A percentile compares a stretch with the other conserved stretches of the same genome.
Evolutionary conservation across 176 grass and related monocot species (phyloP).

Genomic region (Musa itinerans): DNA sequence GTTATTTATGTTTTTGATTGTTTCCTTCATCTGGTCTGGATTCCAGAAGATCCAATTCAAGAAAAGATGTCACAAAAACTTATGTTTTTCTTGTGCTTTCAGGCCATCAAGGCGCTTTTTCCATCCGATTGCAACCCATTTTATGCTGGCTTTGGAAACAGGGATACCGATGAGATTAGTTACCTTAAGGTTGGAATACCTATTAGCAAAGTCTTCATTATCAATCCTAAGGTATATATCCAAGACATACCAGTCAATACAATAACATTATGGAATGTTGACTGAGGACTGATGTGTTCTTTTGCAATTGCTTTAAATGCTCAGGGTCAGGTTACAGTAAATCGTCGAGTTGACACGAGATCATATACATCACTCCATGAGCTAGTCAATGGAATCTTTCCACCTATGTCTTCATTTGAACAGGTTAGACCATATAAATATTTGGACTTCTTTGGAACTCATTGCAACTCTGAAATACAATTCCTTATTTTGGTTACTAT

Average conservation of each 20-base stretch:
- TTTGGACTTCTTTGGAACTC: not conserved
- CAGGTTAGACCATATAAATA: conserved; percentile 34
- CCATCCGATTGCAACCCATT: conserved; percentile 82
- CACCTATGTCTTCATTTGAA: conserved; percentile 53
- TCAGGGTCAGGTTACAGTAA: conserved; percentile 86
- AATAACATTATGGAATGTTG: not conserved
- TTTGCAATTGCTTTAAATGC: not conserved
- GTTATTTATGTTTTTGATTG: not conserved
- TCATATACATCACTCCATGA: conserved; percentile 81
- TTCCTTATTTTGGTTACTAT: no score
- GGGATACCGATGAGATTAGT: conserved; percentile 86
- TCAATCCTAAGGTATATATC: conserved; percentile 66
- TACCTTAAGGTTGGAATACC: conserved; percentile 91
- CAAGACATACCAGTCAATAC: not conserved
- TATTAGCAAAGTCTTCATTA: conserved; percentile 89
- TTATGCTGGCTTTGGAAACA: conserved; percentile 93
- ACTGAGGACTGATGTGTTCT: not conserved
- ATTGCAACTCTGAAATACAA: not conserved
- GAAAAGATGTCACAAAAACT: not conserved
- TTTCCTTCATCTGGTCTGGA: conserved; percentile 1
- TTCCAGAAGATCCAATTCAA: not conserved
- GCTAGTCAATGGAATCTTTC: conserved; percentile 92
- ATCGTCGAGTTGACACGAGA: conserved; percentile 67
- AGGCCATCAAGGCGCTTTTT: conserved; percentile 83
- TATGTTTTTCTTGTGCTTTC: conserved; percentile 21